Conservation (phyloP, 768 basidiomycete genomes). For the Pholiota microspora region DNA sequence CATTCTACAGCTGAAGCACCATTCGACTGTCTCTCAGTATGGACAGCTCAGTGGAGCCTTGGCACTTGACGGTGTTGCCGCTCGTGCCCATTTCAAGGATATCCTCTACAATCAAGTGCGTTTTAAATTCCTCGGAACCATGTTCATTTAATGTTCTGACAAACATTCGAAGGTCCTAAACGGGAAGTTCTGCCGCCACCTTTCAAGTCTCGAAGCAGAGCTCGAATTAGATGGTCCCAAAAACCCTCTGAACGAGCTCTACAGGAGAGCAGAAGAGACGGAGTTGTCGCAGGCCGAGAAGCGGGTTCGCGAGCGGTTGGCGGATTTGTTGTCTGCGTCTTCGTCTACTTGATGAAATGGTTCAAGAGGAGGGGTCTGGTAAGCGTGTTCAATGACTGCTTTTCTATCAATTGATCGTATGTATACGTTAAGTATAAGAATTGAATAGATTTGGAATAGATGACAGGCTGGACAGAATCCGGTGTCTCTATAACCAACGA, state of each 20-base stretch:
- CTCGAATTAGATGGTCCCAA: slow-evolving; percentile 52
- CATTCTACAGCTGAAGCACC: slow-evolving; percentile 49
- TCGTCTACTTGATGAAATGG: background rate
- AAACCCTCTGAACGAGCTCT: slow-evolving; percentile 57
- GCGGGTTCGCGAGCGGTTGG: slow-evolving; percentile 49
- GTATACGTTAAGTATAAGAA: too few relatives aligned
- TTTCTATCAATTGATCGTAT: too few relatives aligned
- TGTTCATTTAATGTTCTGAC: background rate
- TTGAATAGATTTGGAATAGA: background rate
- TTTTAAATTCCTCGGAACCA: background rate
- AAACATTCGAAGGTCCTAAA: slow-evolving; percentile 43
- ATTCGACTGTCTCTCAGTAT: slow-evolving; percentile 60
- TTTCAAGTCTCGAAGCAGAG: slow-evolving; percentile 53
- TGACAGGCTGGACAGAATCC: too few relatives aligned
- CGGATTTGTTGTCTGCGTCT: slow-evolving; percentile 29
- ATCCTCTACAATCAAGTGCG: slow-evolving; percentile 56
- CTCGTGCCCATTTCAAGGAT: slow-evolving; percentile 53
- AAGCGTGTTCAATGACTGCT: too few relatives aligned
- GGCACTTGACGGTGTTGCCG: slow-evolving; percentile 47
- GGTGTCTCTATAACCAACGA: too few relatives aligned
- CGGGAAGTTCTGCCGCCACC: slow-evolving; percentile 55
- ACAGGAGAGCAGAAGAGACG: slow-evolving; percentile 45
- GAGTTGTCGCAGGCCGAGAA: slow-evolving; percentile 61
- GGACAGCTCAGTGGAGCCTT: slow-evolving; percentile 60
- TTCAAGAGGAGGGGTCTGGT: background rate